These are phyloP conservation scores for Puya raimondii DNA, from an alignment of 176 grass and related monocot species.

Conservation along the genomic window DNA sequence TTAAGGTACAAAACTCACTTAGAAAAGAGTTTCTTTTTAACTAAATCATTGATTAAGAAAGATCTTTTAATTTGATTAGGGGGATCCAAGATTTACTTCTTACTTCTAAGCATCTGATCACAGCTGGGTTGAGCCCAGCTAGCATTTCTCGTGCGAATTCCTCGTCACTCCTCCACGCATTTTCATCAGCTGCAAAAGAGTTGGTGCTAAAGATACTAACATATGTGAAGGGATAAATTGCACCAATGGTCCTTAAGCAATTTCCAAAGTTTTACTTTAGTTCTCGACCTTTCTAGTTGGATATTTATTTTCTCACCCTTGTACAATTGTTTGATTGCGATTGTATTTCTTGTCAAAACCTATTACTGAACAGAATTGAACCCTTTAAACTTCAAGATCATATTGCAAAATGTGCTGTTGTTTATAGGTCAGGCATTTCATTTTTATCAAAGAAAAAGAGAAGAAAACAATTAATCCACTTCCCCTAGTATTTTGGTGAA, in stretches of 20 bases:
- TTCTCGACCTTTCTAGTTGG: too few relatives aligned
- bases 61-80: conserved; percentile 1
- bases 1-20: background rate
- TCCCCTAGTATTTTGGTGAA: background rate
- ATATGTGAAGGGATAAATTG: background rate
- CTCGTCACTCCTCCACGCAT: conserved; percentile 77
- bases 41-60: background rate
- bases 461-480: background rate
- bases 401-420: too few relatives aligned
- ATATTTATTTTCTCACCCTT: too few relatives aligned
- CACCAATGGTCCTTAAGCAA: too few relatives aligned
- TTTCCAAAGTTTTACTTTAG: too few relatives aligned
- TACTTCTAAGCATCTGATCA: conserved; percentile 60
- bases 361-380: too few relatives aligned
- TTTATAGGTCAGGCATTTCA: too few relatives aligned
- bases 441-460: background rate
- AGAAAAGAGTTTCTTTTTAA: conserved; percentile 4
- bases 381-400: too few relatives aligned
- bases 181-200: conserved; percentile 36
- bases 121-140: conserved; percentile 67
- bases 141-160: conserved; percentile 92
- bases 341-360: too few relatives aligned
- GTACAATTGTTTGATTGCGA: too few relatives aligned
- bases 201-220: background rate
- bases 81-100: background rate